Conservation (phyloP, 2,329 filamentous ascomycete species). For the Fusarium annulatum region DNA sequence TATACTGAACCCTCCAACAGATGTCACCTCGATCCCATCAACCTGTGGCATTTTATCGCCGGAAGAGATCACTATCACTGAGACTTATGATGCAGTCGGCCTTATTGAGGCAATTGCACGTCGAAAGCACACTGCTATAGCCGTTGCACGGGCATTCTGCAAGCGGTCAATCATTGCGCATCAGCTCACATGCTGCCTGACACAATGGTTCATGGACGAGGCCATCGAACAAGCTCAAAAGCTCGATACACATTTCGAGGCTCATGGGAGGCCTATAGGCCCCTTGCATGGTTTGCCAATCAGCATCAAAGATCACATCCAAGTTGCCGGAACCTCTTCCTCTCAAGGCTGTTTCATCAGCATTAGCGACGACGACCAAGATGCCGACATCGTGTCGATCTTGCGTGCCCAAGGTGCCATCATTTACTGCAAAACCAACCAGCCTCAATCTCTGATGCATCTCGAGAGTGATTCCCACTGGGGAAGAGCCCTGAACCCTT, state of each 20-base stretch:
- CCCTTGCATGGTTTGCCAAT: conserved; percentile 35
- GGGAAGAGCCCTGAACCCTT: conserved; percentile 70
- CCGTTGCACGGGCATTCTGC: conserved; percentile 24
- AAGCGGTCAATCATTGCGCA: conserved; percentile 33
- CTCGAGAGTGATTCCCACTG: conserved; percentile 68
- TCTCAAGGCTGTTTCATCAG: conserved; percentile 22
- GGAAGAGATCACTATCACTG: conserved; percentile 5
- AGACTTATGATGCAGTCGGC: background rate
- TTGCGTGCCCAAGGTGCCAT: conserved; percentile 71
- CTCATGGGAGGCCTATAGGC: background rate
- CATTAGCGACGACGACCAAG: conserved; percentile 19
- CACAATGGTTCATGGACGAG: conserved; percentile 36
- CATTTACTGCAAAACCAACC: conserved; percentile 75
- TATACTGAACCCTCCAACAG: conserved; percentile 1
- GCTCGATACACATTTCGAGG: conserved; percentile 22
- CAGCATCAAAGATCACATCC: conserved; percentile 37
- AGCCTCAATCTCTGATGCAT: conserved; percentile 62
- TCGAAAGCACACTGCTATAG: background rate
- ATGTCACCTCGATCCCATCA: background rate
- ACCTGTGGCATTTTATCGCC: conserved; percentile 1
- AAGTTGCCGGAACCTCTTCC: conserved; percentile 18
- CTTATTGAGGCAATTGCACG: conserved; percentile 1
- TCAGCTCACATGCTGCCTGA: conserved; percentile 35
- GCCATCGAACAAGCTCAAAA: conserved; percentile 14
- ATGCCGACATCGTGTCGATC: conserved; percentile 60